Evolutionary conservation across 2,329 filamentous ascomycete genomes (phyloP).

Genomic region (Cadophora gregata): DNA sequence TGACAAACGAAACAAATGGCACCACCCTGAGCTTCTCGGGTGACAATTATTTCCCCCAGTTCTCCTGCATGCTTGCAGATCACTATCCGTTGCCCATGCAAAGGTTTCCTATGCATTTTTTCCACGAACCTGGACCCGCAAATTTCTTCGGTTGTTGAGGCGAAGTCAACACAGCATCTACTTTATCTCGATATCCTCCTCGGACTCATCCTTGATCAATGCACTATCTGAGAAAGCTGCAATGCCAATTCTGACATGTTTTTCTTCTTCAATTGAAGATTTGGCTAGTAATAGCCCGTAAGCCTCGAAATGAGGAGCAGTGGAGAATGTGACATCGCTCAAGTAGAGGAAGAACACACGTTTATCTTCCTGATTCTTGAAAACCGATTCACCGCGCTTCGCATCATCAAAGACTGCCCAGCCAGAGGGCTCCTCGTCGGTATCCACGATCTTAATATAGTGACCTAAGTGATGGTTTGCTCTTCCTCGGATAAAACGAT

Average conservation of each 20-base stretch:
- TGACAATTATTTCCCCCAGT: too few relatives aligned
- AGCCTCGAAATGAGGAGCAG: background rate
- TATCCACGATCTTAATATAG: background rate
- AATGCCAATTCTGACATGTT: background rate
- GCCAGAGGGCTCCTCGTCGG: background rate
- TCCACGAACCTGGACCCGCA: too few relatives aligned
- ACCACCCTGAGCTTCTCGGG: too few relatives aligned
- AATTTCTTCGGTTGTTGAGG: background rate
- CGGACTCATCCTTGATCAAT: background rate
- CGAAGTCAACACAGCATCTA: background rate
- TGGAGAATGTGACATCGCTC: background rate
- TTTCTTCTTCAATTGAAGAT: background rate
- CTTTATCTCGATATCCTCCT: background rate
- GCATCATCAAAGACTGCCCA: constrained; percentile 7
- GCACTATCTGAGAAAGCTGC: background rate
- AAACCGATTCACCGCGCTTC: background rate
- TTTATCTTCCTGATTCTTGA: background rate
- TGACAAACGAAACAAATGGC: too few relatives aligned
- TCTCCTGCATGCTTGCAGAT: too few relatives aligned
- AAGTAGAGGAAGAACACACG: background rate
- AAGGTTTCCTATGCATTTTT: too few relatives aligned
- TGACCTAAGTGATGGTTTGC: background rate
- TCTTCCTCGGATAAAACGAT: background rate
- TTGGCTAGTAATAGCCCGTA: background rate
- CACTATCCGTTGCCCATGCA: too few relatives aligned